Evolutionary conservation across 306 rosid genomes (phyloP), one percentile per base, ranked within the genome.

Genomic region (Oxytropis ochrocephala): DNA sequence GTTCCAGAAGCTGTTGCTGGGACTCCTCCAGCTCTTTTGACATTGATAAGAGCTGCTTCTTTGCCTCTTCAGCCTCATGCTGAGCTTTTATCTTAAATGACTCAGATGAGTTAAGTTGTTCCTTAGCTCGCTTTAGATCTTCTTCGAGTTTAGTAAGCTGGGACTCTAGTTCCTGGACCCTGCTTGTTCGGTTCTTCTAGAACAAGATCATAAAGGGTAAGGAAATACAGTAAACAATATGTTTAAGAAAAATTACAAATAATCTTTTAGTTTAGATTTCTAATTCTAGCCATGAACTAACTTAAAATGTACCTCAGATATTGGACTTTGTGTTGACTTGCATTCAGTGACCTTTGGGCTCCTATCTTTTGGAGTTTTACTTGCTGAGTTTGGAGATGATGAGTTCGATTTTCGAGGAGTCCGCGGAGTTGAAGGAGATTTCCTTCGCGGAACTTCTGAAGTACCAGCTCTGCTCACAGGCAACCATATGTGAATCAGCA

Each of bases 51-150:
- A 85, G 81, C 80, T 81, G 79, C 59, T 76, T 81, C 67, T 81
- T 87, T 59, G 90, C 96, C 65, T 87, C 95, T 74, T 92, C 96
- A 38, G 89, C 89, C 60, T 92, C 96, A 52, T 79, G 82, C 70
- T 85, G 89, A 59, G 64, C 84, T 75, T 77, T 82, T 57, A 76
- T 91, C 87, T 81, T 87, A 65, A 71, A 56, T 30, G 88, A 80
- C 69, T 91, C 96, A 1, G 88, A 79, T 16, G 85, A 66, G 78
- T 69, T 85, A 64, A 87, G 76, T 79, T 87, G 94, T 27, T 89
- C 97, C 69, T 81, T 87, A 30, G 91, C 74, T 76, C 74, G 84
- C 83, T 77, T 88, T 54, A 87, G 85, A 68, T 87, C 96, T 65
- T 89, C 94, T 75, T 87, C 88, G 29, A 92, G 96, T 55, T 81